Percentiles rank a stretch among this genome's conserved stretches.
Conservation (phyloP, 2,329 filamentous ascomycete species). For the Colletotrichum magnum region DNA sequence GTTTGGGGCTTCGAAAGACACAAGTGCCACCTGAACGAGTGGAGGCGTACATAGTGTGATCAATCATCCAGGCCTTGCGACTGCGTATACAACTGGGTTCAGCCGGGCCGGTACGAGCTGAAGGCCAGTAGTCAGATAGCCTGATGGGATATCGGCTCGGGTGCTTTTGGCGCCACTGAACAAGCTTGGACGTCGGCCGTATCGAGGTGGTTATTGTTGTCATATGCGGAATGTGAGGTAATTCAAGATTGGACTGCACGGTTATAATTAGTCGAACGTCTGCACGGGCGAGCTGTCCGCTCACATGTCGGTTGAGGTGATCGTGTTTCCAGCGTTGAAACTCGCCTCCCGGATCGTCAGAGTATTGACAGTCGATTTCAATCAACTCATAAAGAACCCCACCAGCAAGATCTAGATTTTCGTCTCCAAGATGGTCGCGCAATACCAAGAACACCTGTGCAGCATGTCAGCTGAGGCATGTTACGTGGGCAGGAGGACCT, state of each 20-base stretch:
- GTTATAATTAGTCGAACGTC: not conserved
- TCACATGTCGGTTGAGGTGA: slow-evolving; percentile 60
- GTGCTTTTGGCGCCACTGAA: slow-evolving; percentile 54
- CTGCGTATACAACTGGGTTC: slow-evolving; percentile 54
- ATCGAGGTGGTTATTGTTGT: slow-evolving; percentile 60
- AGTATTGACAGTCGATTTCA: slow-evolving; percentile 60
- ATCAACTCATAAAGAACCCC: slow-evolving; percentile 63
- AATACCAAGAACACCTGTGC: slow-evolving; percentile 58
- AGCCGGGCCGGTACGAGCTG: slow-evolving; percentile 43
- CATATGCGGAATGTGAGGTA: slow-evolving; percentile 63
- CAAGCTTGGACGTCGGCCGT: slow-evolving; percentile 54
- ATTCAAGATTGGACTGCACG: slow-evolving; percentile 56
- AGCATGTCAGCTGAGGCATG: not conserved
- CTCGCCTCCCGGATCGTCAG: slow-evolving; percentile 60
- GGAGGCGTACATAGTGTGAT: slow-evolving; percentile 59
- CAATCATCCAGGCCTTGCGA: slow-evolving; percentile 58
- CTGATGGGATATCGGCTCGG: slow-evolving; percentile 55
- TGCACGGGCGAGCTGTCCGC: slow-evolving; percentile 22
- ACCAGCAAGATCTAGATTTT: slow-evolving; percentile 58
- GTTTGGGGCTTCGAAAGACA: slow-evolving; percentile 53
- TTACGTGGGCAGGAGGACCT: not conserved
- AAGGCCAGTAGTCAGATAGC: slow-evolving; percentile 55
- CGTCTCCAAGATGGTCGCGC: slow-evolving; percentile 60
- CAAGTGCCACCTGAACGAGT: slow-evolving; percentile 55
- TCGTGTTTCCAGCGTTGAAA: slow-evolving; percentile 63